Evolutionary conservation across 2,329 filamentous ascomycete species (phyloP), one percentile per base, ranked within the genome.

Genomic region (Immersiporthe knoxdaviesiana): DNA sequence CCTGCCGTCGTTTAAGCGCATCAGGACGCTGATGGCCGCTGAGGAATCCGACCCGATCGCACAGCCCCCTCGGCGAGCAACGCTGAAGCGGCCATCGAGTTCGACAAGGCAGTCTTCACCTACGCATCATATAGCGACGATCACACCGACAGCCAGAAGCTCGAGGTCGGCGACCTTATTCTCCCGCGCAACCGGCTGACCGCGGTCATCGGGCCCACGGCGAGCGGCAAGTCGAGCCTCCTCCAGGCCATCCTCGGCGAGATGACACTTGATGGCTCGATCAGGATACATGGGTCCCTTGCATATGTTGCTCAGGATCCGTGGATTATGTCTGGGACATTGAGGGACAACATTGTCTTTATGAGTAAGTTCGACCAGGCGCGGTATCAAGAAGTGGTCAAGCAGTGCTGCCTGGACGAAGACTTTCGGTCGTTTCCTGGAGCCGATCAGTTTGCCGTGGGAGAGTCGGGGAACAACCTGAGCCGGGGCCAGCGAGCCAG

Each of bases 341-440:
- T 66, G 18, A 37, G 54, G 24, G 64, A 66, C 14, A 66, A 66
- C 52, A 66, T 66, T 50, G 64, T 66, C n/a, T 66, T 66, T 16
- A 60, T 60, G 54, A 32, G 37, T 6, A 24, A 59, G 50, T 47
- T 59, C 37, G 64, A 66, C 37, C 52, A 35, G 18, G 52, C 64
- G n/a, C 47, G 64, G 10, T 66, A 66, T 24, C 52, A 50, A 35
- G 24, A 60, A 35, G 52, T 66, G 21, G 54, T 60, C 14, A 44
- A 10, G 3, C 32, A 27, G 24, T 66, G 64, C 37, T 58, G 52
- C 21, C 54, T 66, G 35, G 52, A 58, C 12, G 52, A 66, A 14
- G 64, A 66, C 64, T 66, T 66, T 37, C 32, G 16, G 37, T 47
- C 54, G 5, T 66, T 60, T 16, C 64, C 64, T 30, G 64, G 64